phyloP scores from a whole-genome alignment of 257 asterid genomes.

The Apocynum venetum region DNA sequence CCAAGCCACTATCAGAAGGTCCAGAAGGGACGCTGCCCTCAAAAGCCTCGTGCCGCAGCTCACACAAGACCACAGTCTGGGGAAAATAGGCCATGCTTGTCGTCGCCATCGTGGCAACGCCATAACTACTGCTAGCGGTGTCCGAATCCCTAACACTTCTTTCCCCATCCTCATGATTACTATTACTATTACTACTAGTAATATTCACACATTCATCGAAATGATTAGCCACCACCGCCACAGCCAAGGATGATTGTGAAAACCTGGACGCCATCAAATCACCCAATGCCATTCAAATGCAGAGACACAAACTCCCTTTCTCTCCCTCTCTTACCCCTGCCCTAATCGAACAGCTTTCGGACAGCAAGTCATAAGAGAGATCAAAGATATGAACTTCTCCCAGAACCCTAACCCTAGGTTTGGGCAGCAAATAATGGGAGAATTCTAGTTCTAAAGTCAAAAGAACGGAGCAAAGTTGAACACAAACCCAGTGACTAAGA shows the following conservation, averaged over 20 bases:
- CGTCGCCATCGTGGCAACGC: slow-evolving; percentile 42
- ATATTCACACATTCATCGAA: slow-evolving; percentile 56
- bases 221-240: slow-evolving; percentile 59
- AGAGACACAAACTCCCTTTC: slow-evolving; percentile 20
- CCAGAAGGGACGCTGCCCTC: slow-evolving; percentile 79
- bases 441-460: background rate
- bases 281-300: slow-evolving; percentile 90
- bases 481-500: slow-evolving; percentile 16
- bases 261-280: slow-evolving; percentile 93
- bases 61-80: slow-evolving; percentile 78
- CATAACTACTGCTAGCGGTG: slow-evolving; percentile 59
- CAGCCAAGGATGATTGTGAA: slow-evolving; percentile 69
- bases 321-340: slow-evolving; percentile 41
- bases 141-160: slow-evolving; percentile 67
- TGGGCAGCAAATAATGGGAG: slow-evolving; percentile 4
- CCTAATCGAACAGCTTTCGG: slow-evolving; percentile 80
- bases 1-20: slow-evolving; percentile 83
- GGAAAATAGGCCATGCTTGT: slow-evolving; percentile 93
- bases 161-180: slow-evolving; percentile 34
- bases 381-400: background rate
- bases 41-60: slow-evolving; percentile 87
- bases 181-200: slow-evolving; percentile 4
- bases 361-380: slow-evolving; percentile 55
- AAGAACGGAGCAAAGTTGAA: slow-evolving; percentile 11
- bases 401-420: slow-evolving; percentile 40